Conservation (phyloP, 306 rosid species). For the Begonia peltatifolia region DNA sequence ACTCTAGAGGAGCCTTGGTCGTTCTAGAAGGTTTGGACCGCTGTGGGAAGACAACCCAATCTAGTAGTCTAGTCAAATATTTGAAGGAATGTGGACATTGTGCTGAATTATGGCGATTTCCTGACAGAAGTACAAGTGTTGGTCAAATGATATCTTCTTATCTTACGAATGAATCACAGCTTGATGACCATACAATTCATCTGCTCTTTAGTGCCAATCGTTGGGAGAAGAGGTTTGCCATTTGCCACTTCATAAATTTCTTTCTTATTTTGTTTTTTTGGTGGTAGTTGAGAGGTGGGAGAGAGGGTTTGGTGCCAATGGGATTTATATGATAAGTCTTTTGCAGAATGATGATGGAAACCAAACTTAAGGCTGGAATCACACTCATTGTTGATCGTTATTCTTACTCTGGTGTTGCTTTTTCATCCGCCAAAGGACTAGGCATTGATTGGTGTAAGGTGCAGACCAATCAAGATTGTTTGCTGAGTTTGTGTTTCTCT, state of each 20-base stretch:
- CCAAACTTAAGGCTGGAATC: conserved; percentile 65
- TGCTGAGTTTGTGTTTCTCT: neutral
- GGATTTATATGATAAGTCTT: neutral
- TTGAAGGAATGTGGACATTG: conserved; percentile 56
- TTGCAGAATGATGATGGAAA: conserved; percentile 72
- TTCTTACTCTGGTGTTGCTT: conserved; percentile 95
- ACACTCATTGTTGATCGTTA: conserved; percentile 90
- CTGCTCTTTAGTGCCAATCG: conserved; percentile 95
- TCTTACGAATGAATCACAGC: conserved; percentile 66
- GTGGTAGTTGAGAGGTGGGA: too few relatives aligned
- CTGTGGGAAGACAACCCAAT: conserved; percentile 74
- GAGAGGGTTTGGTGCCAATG: too few relatives aligned
- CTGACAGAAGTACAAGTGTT: conserved; percentile 68
- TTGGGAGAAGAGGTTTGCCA: conserved; percentile 82
- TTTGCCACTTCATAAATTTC: neutral
- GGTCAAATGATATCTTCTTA: conserved; percentile 90
- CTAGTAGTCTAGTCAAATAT: conserved; percentile 40
- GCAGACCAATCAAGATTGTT: neutral
- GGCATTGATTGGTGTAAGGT: conserved; percentile 91
- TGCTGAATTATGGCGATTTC: conserved; percentile 76
- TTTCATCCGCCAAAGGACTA: conserved; percentile 87
- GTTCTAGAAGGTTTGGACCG: conserved; percentile 95
- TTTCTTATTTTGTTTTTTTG: neutral
- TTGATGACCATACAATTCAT: conserved; percentile 75
- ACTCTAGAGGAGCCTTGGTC: conserved; percentile 50